Evolutionary conservation across 2,329 filamentous ascomycete genomes (phyloP).

Genomic region (Talaromyces sp.): DNA sequence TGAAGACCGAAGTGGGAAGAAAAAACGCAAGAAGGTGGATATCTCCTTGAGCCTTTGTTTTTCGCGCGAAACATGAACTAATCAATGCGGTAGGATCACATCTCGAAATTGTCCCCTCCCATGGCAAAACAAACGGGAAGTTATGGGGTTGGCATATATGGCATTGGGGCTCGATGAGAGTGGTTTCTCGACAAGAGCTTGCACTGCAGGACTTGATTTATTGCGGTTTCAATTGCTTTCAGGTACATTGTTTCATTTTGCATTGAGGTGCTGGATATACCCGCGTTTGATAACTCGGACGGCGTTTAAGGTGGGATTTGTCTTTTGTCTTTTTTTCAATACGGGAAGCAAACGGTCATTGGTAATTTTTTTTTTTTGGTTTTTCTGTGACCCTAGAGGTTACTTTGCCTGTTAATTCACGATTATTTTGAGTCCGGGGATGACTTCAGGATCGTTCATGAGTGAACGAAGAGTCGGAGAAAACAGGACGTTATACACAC

Average conservation of each 20-base stretch:
- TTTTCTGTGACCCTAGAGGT: not conserved
- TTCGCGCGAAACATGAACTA: slow-evolving; percentile 1
- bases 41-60: not conserved
- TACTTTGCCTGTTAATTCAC: not conserved
- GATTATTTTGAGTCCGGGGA: not conserved
- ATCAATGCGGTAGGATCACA: slow-evolving; percentile 30
- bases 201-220: not conserved
- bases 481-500: not conserved
- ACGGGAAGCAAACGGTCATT: not conserved
- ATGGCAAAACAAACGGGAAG: slow-evolving; percentile 36
- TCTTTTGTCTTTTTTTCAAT: slow-evolving; percentile 5
- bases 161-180: slow-evolving; percentile 38
- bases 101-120: slow-evolving; percentile 33
- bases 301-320: slow-evolving; percentile 26
- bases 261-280: slow-evolving; percentile 47
- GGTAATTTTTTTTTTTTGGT: not conserved
- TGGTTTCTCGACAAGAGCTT: not conserved
- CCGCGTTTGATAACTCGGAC: slow-evolving; percentile 38
- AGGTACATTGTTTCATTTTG: slow-evolving; percentile 27
- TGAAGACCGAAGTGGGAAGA: slow-evolving; percentile 31
- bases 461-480: not conserved
- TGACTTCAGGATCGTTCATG: not conserved
- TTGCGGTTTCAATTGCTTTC: slow-evolving; percentile 10
- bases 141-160: slow-evolving; percentile 42
- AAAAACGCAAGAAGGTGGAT: slow-evolving; percentile 45